A percentile compares a stretch with the other conserved stretches of the same genome.
These are phyloP conservation scores for Lepidium aucheri DNA, from an alignment of 345 rosid species.

Conservation along the genomic window DNA sequence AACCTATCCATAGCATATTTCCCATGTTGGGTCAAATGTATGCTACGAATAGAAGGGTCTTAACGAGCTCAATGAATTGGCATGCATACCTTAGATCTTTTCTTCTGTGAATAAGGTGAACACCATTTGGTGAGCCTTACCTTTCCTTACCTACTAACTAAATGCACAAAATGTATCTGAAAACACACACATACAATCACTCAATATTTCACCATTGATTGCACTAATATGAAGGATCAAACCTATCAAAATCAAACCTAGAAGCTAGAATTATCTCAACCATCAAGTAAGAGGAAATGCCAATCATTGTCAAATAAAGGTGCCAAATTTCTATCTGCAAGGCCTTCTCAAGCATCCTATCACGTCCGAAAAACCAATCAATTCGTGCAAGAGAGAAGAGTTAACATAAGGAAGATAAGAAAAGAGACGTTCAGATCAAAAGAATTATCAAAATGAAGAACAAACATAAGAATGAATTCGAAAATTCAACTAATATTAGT, in stretches of 20 bases:
- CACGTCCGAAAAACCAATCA: background rate
- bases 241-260: too few relatives aligned
- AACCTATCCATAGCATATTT: conserved; percentile 31
- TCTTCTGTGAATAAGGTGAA: conserved; percentile 95
- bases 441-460: background rate
- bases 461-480: background rate
- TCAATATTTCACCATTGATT: too few relatives aligned
- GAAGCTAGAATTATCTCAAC: too few relatives aligned
- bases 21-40: background rate
- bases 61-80: background rate
- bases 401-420: background rate
- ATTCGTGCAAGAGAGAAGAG: background rate
- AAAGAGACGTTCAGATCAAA: background rate
- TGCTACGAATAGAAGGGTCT: background rate
- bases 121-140: too few relatives aligned
- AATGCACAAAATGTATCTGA: too few relatives aligned
- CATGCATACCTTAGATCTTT: conserved; percentile 34
- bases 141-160: too few relatives aligned
- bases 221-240: too few relatives aligned
- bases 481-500: too few relatives aligned
- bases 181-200: too few relatives aligned
- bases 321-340: background rate
- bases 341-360: too few relatives aligned
- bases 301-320: background rate
- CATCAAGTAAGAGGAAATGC: too few relatives aligned